Evolutionary conservation across 2,329 filamentous ascomycete species (phyloP).

Genomic region (Tolypocladium sp.): DNA sequence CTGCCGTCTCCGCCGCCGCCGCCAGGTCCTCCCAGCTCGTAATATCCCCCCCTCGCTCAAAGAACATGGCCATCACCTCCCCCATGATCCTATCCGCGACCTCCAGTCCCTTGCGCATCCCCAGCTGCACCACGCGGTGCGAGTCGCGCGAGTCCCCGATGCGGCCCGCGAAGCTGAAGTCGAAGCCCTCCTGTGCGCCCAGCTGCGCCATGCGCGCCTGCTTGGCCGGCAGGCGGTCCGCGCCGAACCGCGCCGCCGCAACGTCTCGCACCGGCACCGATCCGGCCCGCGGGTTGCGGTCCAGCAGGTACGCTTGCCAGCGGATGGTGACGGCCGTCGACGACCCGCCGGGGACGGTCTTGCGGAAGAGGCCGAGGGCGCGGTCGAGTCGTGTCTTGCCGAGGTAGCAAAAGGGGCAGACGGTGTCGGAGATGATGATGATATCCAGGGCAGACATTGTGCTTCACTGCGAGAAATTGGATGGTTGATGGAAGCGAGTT

Average conservation of each 20-base stretch:
- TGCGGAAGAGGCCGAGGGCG: slow-evolving; percentile 59
- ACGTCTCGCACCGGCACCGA: slow-evolving; percentile 38
- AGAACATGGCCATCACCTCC: slow-evolving; percentile 57
- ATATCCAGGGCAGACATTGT: slow-evolving; percentile 68
- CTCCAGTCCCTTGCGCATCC: slow-evolving; percentile 31
- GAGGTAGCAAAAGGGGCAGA: slow-evolving; percentile 75
- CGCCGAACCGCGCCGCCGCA: slow-evolving; percentile 58
- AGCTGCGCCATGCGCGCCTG: slow-evolving; percentile 45
- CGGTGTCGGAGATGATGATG: slow-evolving; percentile 69
- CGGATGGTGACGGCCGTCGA: slow-evolving; percentile 62
- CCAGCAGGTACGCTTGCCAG: slow-evolving; percentile 74
- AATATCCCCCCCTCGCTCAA: slow-evolving; percentile 56
- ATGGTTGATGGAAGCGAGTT: background rate
- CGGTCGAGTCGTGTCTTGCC: slow-evolving; percentile 67
- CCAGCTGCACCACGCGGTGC: slow-evolving; percentile 68
- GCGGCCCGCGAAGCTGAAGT: slow-evolving; percentile 62
- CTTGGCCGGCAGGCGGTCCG: slow-evolving; percentile 48
- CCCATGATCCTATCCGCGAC: slow-evolving; percentile 52
- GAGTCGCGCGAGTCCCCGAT: slow-evolving; percentile 72
- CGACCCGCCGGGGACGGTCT: slow-evolving; percentile 45
- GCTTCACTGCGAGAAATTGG: background rate
- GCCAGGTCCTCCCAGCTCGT: slow-evolving; percentile 45
- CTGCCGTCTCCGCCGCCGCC: slow-evolving; percentile 42
- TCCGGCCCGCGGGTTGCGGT: slow-evolving; percentile 37
- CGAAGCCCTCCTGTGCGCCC: slow-evolving; percentile 59